Evolutionary conservation across 2,329 filamentous ascomycete species (phyloP).

Genomic region (Paecilomyces niveus): DNA sequence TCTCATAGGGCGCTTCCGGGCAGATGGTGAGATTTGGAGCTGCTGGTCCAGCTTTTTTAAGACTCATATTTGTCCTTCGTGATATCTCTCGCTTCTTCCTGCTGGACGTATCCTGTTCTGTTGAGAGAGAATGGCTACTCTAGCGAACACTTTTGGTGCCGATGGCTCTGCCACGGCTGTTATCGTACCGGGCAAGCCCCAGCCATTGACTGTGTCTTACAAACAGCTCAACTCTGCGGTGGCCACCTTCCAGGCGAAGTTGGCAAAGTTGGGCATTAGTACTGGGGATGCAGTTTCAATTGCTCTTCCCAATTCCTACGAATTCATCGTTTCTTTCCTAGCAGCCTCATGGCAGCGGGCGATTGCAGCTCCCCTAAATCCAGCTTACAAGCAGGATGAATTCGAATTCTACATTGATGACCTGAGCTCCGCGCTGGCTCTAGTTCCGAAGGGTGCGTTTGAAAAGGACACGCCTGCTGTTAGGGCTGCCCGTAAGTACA

Average conservation of each 20-base stretch:
- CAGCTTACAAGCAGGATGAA: slow-evolving; percentile 81
- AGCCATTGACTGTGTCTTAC: slow-evolving; percentile 62
- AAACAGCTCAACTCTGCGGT: slow-evolving; percentile 60
- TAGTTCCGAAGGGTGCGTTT: slow-evolving; percentile 67
- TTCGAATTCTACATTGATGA: slow-evolving; percentile 92
- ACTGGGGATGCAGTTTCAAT: slow-evolving; percentile 70
- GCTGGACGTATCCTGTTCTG: background rate
- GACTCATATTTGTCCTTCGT: background rate
- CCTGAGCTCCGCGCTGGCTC: slow-evolving; percentile 67
- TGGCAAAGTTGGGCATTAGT: slow-evolving; percentile 66
- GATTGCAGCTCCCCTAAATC: slow-evolving; percentile 79
- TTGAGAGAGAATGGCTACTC: slow-evolving; percentile 44
- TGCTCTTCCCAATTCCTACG: slow-evolving; percentile 75
- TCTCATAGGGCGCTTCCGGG: background rate
- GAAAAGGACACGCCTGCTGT: slow-evolving; percentile 63
- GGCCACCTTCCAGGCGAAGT: slow-evolving; percentile 65
- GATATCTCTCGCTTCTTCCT: background rate
- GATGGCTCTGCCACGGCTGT: slow-evolving; percentile 53
- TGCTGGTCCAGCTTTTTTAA: background rate
- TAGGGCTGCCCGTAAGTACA: slow-evolving; percentile 68
- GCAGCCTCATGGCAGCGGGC: slow-evolving; percentile 78
- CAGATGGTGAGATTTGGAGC: background rate
- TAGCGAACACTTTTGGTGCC: slow-evolving; percentile 51
- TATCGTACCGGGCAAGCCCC: slow-evolving; percentile 62
- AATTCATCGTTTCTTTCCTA: slow-evolving; percentile 81